Base-by-base conservation (phyloP, 2,329 filamentous ascomycete species). In the Paraphaeosphaeria minitans region DNA sequence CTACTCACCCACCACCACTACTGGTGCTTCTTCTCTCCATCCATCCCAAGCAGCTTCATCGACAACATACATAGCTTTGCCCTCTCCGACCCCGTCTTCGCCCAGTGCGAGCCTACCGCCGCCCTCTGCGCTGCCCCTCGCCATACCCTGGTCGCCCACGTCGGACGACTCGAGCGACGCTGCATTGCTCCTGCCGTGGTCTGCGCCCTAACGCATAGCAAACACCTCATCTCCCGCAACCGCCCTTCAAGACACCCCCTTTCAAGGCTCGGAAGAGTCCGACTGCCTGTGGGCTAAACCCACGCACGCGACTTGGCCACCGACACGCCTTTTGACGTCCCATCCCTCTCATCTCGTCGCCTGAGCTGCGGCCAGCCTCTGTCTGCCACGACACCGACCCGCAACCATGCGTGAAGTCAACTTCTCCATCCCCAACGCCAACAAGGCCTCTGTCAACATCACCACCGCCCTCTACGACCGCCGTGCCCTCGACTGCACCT, bases 381-480 rank as follows among this genome's bases (percentile, higher is more conserved):
- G 47, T 47, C 58, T 43, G 53, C 62, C 55, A 62, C 61, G 45
- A 56, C 68, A 59, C 58, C 45, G 51, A 53, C 53, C 62, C 55
- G 41, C 68, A 61, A 94, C 78, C 80, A 99, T 99, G 95, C 92
- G 95, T 83, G 95, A 99, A 87, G 93, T 97, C 82, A 98, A 98
- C 81, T 98, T 98, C 82, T 97, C 93, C 82, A 97, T 98, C 77
- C 94, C 95, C 55, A 97, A 95, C 85, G 93, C 96, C 86, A 98
- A 98, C 82, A 98, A 98, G 89, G 95, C 95, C 74, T 97, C 94
- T 59, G 93, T 97, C 74, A 94, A 94, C 80, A 99, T 99, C 81
- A 99, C 95, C 67, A 97, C 95, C 57, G 96, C 95, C 77, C 87
- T 99, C 63, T 99, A 99, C 79, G 95, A 99, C 81, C 92, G 95